Base-by-base conservation (phyloP, 306 rosid species). In the Castanea mollissima region DNA sequence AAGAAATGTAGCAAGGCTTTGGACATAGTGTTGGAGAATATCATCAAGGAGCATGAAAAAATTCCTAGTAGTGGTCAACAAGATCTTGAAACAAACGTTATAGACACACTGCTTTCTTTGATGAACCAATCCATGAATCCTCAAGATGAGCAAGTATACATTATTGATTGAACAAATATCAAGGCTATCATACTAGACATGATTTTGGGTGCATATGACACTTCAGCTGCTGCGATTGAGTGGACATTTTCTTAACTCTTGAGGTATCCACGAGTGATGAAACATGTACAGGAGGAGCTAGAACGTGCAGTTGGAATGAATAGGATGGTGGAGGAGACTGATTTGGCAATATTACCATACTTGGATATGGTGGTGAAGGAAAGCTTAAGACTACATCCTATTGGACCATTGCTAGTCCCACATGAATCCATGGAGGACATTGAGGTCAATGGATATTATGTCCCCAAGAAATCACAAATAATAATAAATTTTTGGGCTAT, bases 341-440 rank as follows among this genome's bases (percentile, higher is more conserved):
- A 89, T 18, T 51, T 89, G 5, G 75, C 76, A 5, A 81, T 73
- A 0, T 35, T 89, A 23, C 67, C 25, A 14, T 87, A 81, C 55
- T 59, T 89, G 21, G 75, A 79, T 41, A 76, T 83, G 83, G 86
- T 89, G 12, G 49, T 87, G 13, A 89, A 89, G n/a, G 92, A 87
- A 76, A 74, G 81, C 25, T 52, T 84, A 0, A 69, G 91, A 46
- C 75, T 89, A 62, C 64, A 87, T 18, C 87, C 88, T 0, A 67
- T 76, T 46, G 87, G 19, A 16, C 85, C 81, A 13, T 27, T 82
- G 1, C 78, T 82, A 4, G 0, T 72, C 20, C 79, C 85, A 8
- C 78, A 1, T 21, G 74, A 63, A 62, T 76, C 81, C 21, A 82
- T 32, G 15, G 51, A 72, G 35, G 81, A 82, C 58, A 38, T 64